A percentile compares a stretch with the other conserved stretches of the same genome.
These are phyloP conservation scores for Pichia sp. DNA, from an alignment of 1,139 yeast genomes.

Conservation along the genomic window DNA sequence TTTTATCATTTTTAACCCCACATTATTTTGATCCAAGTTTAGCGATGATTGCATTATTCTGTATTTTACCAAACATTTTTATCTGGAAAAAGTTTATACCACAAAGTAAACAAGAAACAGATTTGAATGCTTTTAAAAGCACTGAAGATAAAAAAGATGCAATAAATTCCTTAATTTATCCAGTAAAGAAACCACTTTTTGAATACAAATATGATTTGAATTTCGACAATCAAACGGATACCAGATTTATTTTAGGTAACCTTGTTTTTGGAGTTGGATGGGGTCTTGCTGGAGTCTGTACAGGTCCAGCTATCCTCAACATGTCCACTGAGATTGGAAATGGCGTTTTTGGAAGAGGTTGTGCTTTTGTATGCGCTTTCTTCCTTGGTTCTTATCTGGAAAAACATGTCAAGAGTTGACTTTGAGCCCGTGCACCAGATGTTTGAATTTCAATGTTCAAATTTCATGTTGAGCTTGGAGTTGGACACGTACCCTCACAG, in stretches of 20 bases:
- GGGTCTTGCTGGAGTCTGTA: conserved; percentile 43
- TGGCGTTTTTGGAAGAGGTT: conserved; percentile 16
- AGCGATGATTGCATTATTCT: conserved; percentile 35
- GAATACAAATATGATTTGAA: conserved; percentile 18
- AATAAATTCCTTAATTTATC: neutral
- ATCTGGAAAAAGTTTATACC: conserved; percentile 26
- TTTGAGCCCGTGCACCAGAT: neutral
- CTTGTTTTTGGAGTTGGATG: conserved; percentile 41
- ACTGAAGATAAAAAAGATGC: neutral
- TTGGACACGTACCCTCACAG: neutral
- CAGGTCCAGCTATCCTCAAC: conserved; percentile 38
- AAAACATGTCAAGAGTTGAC: neutral
- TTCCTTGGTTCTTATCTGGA: conserved; percentile 4
- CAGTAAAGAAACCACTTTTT: conserved; percentile 23
- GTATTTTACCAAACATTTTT: conserved; percentile 38
- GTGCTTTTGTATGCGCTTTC: conserved; percentile 11
- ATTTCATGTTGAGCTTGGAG: neutral
- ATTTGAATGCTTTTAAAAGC: neutral
- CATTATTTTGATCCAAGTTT: conserved; percentile 40
- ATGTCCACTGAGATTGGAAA: conserved; percentile 11
- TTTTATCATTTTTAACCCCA: conserved; percentile 33
- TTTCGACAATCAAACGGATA: conserved; percentile 21
- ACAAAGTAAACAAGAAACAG: conserved; percentile 1
- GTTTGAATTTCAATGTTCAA: neutral
- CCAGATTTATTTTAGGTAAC: conserved; percentile 34